phyloP scores from a whole-genome alignment of 2,329 filamentous ascomycete genomes.

The Myriangium duriaei region DNA sequence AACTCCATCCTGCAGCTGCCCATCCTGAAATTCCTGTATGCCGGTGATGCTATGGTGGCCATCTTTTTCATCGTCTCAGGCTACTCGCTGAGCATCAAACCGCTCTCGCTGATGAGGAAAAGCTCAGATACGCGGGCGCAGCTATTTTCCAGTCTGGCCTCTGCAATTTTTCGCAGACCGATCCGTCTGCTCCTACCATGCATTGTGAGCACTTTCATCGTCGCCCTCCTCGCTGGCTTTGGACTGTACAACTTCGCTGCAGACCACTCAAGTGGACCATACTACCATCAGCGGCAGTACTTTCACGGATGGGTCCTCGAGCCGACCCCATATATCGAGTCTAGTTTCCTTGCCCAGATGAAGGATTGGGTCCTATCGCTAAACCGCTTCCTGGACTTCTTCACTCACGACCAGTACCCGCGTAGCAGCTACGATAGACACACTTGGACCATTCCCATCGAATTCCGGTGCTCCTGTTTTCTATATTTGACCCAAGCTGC shows the following conservation, averaged over 20 bases:
- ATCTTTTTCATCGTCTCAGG: constrained; percentile 52
- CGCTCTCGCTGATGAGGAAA: constrained; percentile 13
- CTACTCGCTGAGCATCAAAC: constrained; percentile 42
- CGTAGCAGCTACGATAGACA: constrained; percentile 32
- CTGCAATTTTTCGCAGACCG: constrained; percentile 12
- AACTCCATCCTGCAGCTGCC: constrained; percentile 34
- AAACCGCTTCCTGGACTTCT: constrained; percentile 9
- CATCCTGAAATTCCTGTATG: constrained; percentile 41
- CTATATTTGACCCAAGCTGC: constrained; percentile 43
- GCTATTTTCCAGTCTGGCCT: constrained; percentile 8
- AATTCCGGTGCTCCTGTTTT: constrained; percentile 39
- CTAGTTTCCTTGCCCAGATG: constrained; percentile 9
- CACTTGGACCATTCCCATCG: constrained; percentile 43
- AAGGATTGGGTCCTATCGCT: constrained; percentile 28
- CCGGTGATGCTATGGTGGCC: constrained; percentile 39
- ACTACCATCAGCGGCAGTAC: background rate
- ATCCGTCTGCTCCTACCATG: constrained; percentile 14
- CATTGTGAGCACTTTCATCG: constrained; percentile 13
- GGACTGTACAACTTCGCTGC: constrained; percentile 11
- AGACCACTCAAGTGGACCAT: background rate
- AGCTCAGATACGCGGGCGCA: background rate
- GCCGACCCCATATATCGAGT: background rate
- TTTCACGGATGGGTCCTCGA: constrained; percentile 5
- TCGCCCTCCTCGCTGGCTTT: constrained; percentile 6
- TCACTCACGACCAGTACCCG: background rate